Base-by-base conservation (phyloP, 768 basidiomycete genomes). In the Trametes punicea region DNA sequence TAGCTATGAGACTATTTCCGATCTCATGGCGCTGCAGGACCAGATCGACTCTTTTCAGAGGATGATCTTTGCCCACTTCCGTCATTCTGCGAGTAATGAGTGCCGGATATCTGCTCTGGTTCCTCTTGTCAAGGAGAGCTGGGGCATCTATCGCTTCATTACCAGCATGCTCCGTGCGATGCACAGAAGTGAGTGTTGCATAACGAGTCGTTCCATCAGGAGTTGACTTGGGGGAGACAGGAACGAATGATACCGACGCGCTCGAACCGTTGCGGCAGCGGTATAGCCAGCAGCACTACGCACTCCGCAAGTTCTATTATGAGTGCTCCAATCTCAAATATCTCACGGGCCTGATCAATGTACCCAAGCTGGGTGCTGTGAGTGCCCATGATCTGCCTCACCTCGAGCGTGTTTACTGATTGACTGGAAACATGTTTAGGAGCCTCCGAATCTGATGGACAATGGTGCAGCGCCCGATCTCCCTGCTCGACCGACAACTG, bases 241-340 rank as follows among this genome's bases (percentile, higher is more conserved):
- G 92, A 64, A 95, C 94, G 25, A 91, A 90, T 64, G 90, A 91
- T 57, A 75, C 79, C 34, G 97, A 98, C 40, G 94, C 87, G 2
- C 74, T 99, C 60, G 91, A 94, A 66, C 95, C 94, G 2, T 76
- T 99, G 18, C 81, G 87, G 41, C 82, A 90, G 67, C 85, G 97
- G 29, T 99, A 88, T 73, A 85, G 82, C 56, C 81, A 90, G 21
- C 97, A 98, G 66, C 97, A 99, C 67, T 86, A 94, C 67, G 88
- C 84, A 61, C 80, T 99, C 9, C 87, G 97, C 60, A 93, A 96
- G 70, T 99, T 97, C 75, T 98, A 98, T 76, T 98, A 98, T 69
- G 97, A 99, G 69, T 99, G 97, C 69, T 97, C 94, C 9, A 98
- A 98, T 73, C 82, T 99, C 62, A 98, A 97, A 71, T 99, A 97